A percentile compares a stretch with the other conserved stretches of the same genome.
These are phyloP conservation scores for Debaryomyces sp. DNA, from an alignment of 1,139 yeast genomes.

Conservation along the genomic window DNA sequence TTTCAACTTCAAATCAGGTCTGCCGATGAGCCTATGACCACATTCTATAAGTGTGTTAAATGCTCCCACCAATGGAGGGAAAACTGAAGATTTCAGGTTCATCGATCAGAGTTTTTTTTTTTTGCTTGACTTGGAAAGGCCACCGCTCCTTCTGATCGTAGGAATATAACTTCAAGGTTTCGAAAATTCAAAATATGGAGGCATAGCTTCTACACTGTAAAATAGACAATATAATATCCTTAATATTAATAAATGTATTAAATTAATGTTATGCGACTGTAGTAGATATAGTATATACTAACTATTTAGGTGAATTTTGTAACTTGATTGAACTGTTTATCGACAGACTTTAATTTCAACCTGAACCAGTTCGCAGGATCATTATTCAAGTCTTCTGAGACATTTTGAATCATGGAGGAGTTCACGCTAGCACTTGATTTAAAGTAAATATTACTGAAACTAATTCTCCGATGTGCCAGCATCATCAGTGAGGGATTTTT, in stretches of 20 bases:
- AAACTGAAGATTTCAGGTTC: slow-evolving; percentile 48
- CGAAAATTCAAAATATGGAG: not conserved
- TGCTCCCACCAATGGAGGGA: slow-evolving; percentile 98
- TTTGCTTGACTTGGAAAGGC: not conserved
- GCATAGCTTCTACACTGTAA: slow-evolving; percentile 1
- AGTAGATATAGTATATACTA: not conserved
- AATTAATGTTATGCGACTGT: not conserved
- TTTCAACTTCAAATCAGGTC: slow-evolving; percentile 95
- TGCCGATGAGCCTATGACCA: slow-evolving; percentile 94
- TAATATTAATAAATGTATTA: not conserved
- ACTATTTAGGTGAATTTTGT: not conserved
- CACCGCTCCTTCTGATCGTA: not conserved
- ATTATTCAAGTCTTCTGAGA: slow-evolving; percentile 13
- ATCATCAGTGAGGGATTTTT: not conserved
- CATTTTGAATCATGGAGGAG: not conserved
- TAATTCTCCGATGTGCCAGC: not conserved
- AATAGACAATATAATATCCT: not conserved
- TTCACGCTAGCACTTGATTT: not conserved
- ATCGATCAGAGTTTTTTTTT: not conserved
- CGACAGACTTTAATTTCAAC: slow-evolving; percentile 16
- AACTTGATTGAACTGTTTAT: not conserved
- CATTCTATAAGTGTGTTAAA: slow-evolving; percentile 89
- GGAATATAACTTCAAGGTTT: not conserved
- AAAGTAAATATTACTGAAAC: not conserved
- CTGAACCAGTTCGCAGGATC: slow-evolving; percentile 24